phyloP scores from a whole-genome alignment of 2,329 filamentous ascomycete genomes.

The Alternaria dauci region DNA sequence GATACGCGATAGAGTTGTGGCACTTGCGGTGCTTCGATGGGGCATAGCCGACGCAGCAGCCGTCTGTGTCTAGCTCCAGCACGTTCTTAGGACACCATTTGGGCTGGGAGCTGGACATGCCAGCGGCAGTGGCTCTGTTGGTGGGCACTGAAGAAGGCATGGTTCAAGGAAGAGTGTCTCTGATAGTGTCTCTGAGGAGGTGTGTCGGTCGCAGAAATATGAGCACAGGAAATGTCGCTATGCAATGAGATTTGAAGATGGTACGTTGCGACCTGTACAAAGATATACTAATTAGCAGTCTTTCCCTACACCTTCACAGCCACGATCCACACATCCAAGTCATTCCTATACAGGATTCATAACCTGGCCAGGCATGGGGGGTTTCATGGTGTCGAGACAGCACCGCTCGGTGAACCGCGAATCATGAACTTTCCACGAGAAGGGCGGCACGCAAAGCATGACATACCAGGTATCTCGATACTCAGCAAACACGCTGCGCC shows the following conservation, averaged over 20 bases:
- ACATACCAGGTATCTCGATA: neutral
- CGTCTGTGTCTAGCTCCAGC: constrained; percentile 16
- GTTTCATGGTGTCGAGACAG: neutral
- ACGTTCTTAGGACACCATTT: constrained; percentile 19
- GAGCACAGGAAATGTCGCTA: neutral
- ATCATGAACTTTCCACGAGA: neutral
- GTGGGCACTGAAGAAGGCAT: neutral
- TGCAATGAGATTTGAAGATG: neutral
- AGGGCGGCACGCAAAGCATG: neutral
- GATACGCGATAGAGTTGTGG: neutral
- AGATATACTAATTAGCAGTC: neutral
- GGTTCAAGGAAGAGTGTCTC: neutral
- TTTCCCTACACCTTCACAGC: neutral
- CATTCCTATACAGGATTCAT: neutral
- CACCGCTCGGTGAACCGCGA: neutral
- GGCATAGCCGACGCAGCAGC: constrained; percentile 23
- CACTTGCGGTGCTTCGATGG: constrained; percentile 20
- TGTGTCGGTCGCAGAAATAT: neutral
- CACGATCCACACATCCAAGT: neutral
- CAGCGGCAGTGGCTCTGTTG: neutral
- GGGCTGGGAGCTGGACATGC: neutral
- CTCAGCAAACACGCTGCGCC: neutral
- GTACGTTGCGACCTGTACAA: neutral
- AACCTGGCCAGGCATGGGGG: neutral
- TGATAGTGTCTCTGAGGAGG: neutral